These are phyloP conservation scores for Rhododendron molle DNA, from an alignment of 148 eudicot species.

Conservation along the genomic window DNA sequence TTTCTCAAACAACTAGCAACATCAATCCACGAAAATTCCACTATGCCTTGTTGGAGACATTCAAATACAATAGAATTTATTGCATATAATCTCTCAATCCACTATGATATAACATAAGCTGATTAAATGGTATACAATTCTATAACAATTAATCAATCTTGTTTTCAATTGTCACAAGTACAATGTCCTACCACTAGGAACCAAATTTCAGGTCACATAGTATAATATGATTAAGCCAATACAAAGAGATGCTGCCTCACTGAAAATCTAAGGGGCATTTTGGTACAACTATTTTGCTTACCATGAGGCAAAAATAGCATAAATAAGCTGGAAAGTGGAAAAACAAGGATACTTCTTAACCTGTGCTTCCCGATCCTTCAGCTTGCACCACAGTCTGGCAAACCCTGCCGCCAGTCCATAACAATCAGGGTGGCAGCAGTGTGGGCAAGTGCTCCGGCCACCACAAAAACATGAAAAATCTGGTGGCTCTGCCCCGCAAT, in stretches of 20 bases:
- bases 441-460: slow-evolving; percentile 71
- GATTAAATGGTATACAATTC: not conserved
- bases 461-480: slow-evolving; percentile 86
- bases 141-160: not conserved
- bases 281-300: not conserved
- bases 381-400: slow-evolving; percentile 24
- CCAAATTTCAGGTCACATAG: no score
- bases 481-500: slow-evolving; percentile 90
- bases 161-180: not conserved
- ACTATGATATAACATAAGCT: not conserved
- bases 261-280: not conserved
- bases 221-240: not conserved
- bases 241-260: not conserved
- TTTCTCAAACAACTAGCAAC: not conserved
- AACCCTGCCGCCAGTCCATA: slow-evolving; percentile 60
- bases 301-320: not conserved
- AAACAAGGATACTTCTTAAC: not conserved
- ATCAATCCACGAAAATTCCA: not conserved
- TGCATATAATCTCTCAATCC: not conserved
- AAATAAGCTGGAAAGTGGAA: not conserved
- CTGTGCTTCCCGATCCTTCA: not conserved
- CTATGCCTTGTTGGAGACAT: not conserved
- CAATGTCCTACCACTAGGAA: not conserved
- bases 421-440: slow-evolving; percentile 55
- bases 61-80: not conserved